These are phyloP conservation scores for Pyrenochaeta sp. DNA, from an alignment of 2,329 filamentous ascomycete species.

Conservation along the genomic window DNA sequence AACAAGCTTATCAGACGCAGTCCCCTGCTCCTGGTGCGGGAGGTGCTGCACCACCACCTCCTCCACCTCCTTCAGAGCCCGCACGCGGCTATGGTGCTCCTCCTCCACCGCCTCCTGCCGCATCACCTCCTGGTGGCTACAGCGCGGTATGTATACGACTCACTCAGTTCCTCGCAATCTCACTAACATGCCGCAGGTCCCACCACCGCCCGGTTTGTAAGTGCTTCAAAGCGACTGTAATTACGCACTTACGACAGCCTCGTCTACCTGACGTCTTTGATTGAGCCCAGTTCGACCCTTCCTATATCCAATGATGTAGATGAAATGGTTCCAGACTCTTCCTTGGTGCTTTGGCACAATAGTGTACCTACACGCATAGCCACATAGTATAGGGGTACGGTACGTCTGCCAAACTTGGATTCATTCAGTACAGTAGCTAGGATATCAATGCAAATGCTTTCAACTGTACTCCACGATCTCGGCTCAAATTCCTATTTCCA, in stretches of 20 bases:
- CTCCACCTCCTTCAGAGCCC: constrained; percentile 42
- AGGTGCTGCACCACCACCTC: constrained; percentile 36
- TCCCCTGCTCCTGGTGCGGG: constrained; percentile 39
- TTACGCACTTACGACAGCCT: neutral
- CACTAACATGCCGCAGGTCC: constrained; percentile 4
- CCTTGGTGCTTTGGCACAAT: constrained; percentile 10
- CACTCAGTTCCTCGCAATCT: constrained; percentile 10
- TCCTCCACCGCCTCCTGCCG: constrained; percentile 46
- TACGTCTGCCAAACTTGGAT: neutral
- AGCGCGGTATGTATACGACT: constrained; percentile 38
- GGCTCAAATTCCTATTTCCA: too few relatives aligned
- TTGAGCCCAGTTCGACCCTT: constrained; percentile 14
- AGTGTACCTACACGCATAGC: neutral
- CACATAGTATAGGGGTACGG: neutral
- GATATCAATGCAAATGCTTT: constrained; percentile 19
- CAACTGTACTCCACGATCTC: neutral
- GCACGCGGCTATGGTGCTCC: constrained; percentile 38
- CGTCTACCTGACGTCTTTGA: constrained; percentile 7
- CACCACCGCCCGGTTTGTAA: constrained; percentile 26
- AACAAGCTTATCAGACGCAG: constrained; percentile 38
- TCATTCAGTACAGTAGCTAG: constrained; percentile 7
- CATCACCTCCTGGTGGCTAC: constrained; percentile 44
- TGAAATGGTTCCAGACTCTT: constrained; percentile 4
- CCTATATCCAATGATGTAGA: constrained; percentile 5
- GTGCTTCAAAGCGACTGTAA: constrained; percentile 10